A percentile compares a stretch with the other conserved stretches of the same genome.
phyloP scores from a whole-genome alignment of 345 rosid species.

The Hibiscus tridactylites region DNA sequence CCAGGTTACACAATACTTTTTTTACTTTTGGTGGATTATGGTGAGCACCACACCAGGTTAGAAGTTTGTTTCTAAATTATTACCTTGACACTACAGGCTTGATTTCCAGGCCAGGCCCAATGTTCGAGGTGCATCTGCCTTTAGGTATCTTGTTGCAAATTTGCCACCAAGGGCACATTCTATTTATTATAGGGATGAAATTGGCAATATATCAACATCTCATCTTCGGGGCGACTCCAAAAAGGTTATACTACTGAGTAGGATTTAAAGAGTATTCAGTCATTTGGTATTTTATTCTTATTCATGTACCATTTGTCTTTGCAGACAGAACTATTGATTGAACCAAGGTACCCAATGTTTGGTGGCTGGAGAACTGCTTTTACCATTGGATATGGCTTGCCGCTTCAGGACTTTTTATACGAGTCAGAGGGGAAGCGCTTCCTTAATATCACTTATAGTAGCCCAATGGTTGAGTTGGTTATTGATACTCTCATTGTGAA shows the following conservation, averaged over 20 bases:
- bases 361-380: slow-evolving; percentile 90
- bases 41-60: background rate
- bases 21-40: slow-evolving; percentile 1
- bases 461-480: background rate
- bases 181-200: background rate
- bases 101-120: background rate
- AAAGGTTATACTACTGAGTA: background rate
- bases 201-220: background rate
- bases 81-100: background rate
- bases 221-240: background rate
- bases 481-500: background rate
- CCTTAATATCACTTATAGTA: background rate
- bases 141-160: background rate
- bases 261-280: background rate
- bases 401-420: background rate
- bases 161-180: background rate
- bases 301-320: slow-evolving; percentile 17
- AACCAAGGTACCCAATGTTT: slow-evolving; percentile 25
- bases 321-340: slow-evolving; percentile 81
- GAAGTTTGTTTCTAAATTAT: slow-evolving; percentile 9
- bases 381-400: background rate
- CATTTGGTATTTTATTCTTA: slow-evolving; percentile 12
- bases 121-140: background rate
- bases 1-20: background rate
- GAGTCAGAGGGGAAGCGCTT: background rate